Percentiles rank a stretch among this genome's conserved stretches.
Conservation (phyloP, 495 filamentous ascomycete genomes). For the Talaromyces trachyspermus region DNA sequence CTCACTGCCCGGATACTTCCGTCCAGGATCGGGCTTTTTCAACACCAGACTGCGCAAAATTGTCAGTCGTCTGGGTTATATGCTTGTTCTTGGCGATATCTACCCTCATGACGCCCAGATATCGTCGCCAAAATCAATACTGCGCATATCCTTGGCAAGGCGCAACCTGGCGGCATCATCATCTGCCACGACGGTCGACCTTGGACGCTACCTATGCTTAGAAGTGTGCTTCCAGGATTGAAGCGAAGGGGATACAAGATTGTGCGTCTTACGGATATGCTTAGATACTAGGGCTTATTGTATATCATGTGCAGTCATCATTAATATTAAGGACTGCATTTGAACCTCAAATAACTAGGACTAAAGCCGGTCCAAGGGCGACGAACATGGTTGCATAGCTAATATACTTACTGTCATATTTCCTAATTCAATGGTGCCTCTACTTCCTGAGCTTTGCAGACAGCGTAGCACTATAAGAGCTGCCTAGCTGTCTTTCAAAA, state of each 20-base stretch:
- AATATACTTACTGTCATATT: conserved; percentile 38
- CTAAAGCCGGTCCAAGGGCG: conserved; percentile 43
- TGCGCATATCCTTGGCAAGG: conserved; percentile 71
- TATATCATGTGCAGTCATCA: too few relatives aligned
- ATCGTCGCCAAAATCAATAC: conserved; percentile 57
- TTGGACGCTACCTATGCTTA: conserved; percentile 74
- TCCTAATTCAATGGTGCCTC: conserved; percentile 33
- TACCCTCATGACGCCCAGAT: conserved; percentile 87
- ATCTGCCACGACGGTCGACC: conserved; percentile 74
- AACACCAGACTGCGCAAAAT: conserved; percentile 55
- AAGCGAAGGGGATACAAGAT: conserved; percentile 58
- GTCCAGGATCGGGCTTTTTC: conserved; percentile 78
- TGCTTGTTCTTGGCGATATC: conserved; percentile 67
- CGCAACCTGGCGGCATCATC: conserved; percentile 66
- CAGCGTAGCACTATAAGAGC: conserved; percentile 43
- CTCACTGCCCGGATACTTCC: conserved; percentile 54
- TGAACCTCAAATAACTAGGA: conserved; percentile 59
- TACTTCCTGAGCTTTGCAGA: conserved; percentile 42
- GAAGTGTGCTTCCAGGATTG: conserved; percentile 61
- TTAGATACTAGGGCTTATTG: conserved; percentile 22
- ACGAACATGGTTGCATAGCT: conserved; percentile 23
- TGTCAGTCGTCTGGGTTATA: conserved; percentile 49
- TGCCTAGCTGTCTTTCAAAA: conserved; percentile 33
- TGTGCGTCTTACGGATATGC: conserved; percentile 58
- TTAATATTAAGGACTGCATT: too few relatives aligned